Conservation (phyloP, 2,329 filamentous ascomycete genomes). For the Leptosphaerulina australis region DNA sequence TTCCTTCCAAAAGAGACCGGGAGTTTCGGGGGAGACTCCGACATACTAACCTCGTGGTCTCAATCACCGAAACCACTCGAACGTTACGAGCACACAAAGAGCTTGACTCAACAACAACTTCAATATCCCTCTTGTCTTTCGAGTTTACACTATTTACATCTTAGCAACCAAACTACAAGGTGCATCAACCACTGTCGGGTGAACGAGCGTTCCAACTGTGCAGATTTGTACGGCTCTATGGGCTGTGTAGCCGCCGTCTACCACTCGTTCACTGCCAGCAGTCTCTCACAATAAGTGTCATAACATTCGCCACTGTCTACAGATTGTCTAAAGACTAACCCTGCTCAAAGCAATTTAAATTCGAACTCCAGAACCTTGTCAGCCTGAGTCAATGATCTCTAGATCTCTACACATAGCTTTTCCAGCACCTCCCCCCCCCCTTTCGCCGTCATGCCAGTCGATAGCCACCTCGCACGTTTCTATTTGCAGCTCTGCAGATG, state of each 20-base stretch:
- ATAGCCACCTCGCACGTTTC: neutral
- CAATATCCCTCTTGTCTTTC: conserved; percentile 13
- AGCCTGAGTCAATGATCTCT: neutral
- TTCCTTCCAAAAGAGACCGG: neutral
- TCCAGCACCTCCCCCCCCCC: neutral
- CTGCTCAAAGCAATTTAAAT: neutral
- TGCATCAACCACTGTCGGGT: conserved; percentile 19
- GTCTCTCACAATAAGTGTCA: conserved; percentile 17
- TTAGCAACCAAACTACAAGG: neutral
- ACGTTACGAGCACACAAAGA: conserved; percentile 16
- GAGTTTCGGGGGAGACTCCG: conserved; percentile 16
- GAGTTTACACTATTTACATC: conserved; percentile 5
- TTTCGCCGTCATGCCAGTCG: neutral
- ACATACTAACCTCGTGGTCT: conserved; percentile 13
- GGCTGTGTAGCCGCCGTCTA: conserved; percentile 21
- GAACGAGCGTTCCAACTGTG: conserved; percentile 18
- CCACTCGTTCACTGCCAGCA: conserved; percentile 21
- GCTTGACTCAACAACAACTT: conserved; percentile 14
- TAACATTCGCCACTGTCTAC: conserved; percentile 2
- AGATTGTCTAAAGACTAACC: neutral
- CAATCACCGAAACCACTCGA: conserved; percentile 2
- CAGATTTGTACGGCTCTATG: conserved; percentile 5
- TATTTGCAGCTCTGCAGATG: neutral
- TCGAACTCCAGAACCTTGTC: neutral
- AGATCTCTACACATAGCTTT: neutral